Evolutionary conservation across 1,284 basidiomycete species (phyloP), one percentile per base, ranked within the genome.

Genomic region (Pyrrhoderma lamaoense): DNA sequence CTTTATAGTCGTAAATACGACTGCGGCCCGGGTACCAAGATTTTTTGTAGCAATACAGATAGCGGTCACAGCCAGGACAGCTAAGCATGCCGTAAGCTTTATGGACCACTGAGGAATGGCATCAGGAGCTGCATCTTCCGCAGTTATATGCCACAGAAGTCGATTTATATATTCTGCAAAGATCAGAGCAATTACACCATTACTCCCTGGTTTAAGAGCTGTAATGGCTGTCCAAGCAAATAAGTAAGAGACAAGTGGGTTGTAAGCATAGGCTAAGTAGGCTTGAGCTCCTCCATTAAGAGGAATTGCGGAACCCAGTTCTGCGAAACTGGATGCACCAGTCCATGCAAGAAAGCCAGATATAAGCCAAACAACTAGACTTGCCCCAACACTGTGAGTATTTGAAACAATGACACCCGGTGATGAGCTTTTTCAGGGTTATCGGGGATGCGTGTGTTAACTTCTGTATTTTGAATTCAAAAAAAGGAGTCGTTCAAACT

Each of bases 181-280:
- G 49, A 86, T 84, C 40, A 87, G 75, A 47, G 76, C 78, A 48
- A 88, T 77, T 22, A 85, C 82, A 13, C 84, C 84, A 59, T 80
- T 85, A 39, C 73, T 64, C 54, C 82, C 91, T 58, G 92, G 87
- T 68, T 91, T 85, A 48, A 97, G 75, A 3, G 89, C 90, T 40
- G 88, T 85, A 37, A 97, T 93, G 1, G 89, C 82, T 25, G 89
- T 89, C 90, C 89, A 94, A 36, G 91, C 82, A 66, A 88, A 93
- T 7, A 94, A 74, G 64, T 88, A 93, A 8, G 91, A 90, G 31
- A 86, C 70, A 42, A 94, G 76, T 13, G 91, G 90, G 1, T 89
- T 89, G 62, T 93, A 94, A 3, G 91, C 80, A 64, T 94, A 95
- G 21, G 85, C 82, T 14, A 97, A 80, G 65, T 98, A 89, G 14